Evolutionary conservation across 768 basidiomycete genomes (phyloP), one percentile per base, ranked within the genome.

Genomic region (Nidularia sp.): DNA sequence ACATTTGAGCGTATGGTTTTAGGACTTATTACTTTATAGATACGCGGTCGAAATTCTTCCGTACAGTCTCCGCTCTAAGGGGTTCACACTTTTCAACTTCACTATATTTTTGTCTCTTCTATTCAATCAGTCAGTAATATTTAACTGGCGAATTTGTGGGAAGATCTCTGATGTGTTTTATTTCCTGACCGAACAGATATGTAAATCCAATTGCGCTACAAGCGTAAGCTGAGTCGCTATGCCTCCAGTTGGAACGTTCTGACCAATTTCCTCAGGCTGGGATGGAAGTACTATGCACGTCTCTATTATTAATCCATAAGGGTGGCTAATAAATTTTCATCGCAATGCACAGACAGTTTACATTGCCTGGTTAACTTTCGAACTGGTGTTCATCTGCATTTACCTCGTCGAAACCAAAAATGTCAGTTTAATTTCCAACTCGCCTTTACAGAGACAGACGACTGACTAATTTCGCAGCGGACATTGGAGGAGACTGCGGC

Each of bases 1-100:
- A 10, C 1, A 10, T 22, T 48, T 13, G 8, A 13, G 9, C 2
- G 10, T 10, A 2, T 34, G 33, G 2, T 34, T 31, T 31, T 31
- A 5, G 15, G 9, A 45, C 22, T n/a, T 13, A 45, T 9, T 45
- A 22, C 22, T 34, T 34, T 10, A n/a, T 48, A 56, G 55, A 9
- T 56, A 58, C 48, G 57, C 56, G 8, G 56, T 60, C 22, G 56
- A 60, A 47, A 60, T 60, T 43, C 53, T 60, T 9, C 59, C 59
- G 2, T 60, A 51, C 36, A 45, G 39, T 1, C 49, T 60, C 10
- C 59, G 59, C 29, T 56, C 59, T 32, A 60, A 57, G 47, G 59
- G 56, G 4, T 57, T 57, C 50, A 48, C 35, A 29, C 35, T 57
- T 8, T 57, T 57, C 52, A 57, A 60, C 45, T 60, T 60, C 34